These are phyloP conservation scores for Curvularia eragrostidis DNA, from an alignment of 2,329 filamentous ascomycete species.

Conservation along the genomic window DNA sequence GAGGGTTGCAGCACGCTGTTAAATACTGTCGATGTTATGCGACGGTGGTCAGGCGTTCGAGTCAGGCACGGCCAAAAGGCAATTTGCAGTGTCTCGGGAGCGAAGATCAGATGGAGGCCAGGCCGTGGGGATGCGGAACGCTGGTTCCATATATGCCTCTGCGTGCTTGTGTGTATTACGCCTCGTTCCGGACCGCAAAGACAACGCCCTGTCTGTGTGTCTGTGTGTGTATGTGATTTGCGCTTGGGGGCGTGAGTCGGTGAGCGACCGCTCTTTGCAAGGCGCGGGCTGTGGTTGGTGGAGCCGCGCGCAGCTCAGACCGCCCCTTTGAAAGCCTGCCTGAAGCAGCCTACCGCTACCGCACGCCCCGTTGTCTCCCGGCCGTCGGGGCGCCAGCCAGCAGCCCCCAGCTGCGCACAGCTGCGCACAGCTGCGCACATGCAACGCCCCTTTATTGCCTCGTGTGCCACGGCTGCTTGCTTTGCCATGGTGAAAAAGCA, in stretches of 20 bases:
- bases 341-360: constrained; percentile 25
- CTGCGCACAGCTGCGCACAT: constrained; percentile 25
- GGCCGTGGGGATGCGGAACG: constrained; percentile 36
- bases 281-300: constrained; percentile 32
- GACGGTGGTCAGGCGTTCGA: constrained; percentile 44
- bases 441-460: constrained; percentile 15
- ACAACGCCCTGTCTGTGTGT: constrained; percentile 31
- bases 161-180: constrained; percentile 29
- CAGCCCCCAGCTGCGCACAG: too few species aligned
- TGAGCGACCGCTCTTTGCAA: constrained; percentile 42
- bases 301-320: constrained; percentile 16
- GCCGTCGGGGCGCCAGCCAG: constrained; percentile 31
- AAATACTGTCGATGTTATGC: constrained; percentile 21
- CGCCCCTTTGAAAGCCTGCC: constrained; percentile 18
- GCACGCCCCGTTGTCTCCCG: constrained; percentile 38
- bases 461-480: constrained; percentile 13
- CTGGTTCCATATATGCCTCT: constrained; percentile 43
- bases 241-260: constrained; percentile 34
- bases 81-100: constrained; percentile 41
- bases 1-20: constrained; percentile 12
- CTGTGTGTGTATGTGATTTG: too few species aligned
- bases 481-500: constrained; percentile 11
- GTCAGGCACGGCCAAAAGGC: constrained; percentile 45
- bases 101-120: constrained; percentile 39
- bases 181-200: constrained; percentile 33